These are phyloP conservation scores for Adiantum capillusveneris DNA, from an alignment of 75 land plant genomes.

Conservation along the genomic window DNA sequence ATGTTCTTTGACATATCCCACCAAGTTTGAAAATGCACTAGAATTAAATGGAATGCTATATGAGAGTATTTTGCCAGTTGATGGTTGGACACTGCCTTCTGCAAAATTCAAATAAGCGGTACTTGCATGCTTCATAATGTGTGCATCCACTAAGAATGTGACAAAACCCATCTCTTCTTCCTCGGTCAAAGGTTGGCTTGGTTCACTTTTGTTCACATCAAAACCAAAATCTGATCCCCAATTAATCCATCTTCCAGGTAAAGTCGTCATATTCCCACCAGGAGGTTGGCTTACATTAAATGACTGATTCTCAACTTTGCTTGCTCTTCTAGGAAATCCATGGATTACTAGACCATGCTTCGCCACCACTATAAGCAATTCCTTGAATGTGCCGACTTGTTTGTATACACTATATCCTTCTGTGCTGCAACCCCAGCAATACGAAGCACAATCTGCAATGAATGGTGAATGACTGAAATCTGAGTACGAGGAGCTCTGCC, in stretches of 20 bases:
- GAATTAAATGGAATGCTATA: not conserved
- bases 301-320: not conserved
- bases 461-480: slow-evolving; percentile 7
- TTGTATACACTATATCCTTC: slow-evolving; percentile 40
- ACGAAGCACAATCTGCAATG: slow-evolving; percentile 43
- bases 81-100: not conserved
- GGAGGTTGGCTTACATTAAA: not conserved
- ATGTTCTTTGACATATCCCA: not conserved
- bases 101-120: not conserved
- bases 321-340: slow-evolving; percentile 32
- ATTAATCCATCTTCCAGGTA: not conserved
- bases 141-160: not conserved
- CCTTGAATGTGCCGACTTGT: slow-evolving; percentile 26
- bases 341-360: slow-evolving; percentile 46
- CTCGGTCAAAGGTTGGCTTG: not conserved
- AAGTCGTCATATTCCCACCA: not conserved
- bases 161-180: not conserved
- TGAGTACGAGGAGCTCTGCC: too few species aligned
- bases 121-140: not conserved
- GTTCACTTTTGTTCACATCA: too few species aligned
- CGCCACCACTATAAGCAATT: slow-evolving; percentile 58
- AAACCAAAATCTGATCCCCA: not conserved
- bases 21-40: not conserved
- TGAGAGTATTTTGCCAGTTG: not conserved
- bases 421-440: slow-evolving; percentile 57